Conservation (phyloP, 345 rosid species). For the Eucalyptus sideroxylon region DNA sequence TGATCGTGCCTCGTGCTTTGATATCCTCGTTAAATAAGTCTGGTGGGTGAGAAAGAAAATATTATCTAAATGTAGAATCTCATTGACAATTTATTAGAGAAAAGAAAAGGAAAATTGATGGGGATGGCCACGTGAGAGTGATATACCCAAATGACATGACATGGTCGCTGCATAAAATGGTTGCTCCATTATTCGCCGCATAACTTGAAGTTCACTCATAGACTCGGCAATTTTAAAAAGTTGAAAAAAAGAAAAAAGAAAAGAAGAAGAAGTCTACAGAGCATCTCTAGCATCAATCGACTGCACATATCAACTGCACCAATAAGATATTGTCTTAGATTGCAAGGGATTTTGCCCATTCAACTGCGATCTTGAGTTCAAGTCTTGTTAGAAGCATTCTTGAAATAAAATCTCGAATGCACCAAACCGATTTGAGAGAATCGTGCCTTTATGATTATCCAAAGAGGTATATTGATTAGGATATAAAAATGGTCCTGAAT, state of each 20-base stretch:
- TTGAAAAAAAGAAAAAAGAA: no score
- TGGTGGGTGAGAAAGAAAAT: neutral
- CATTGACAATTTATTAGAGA: neutral
- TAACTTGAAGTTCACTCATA: neutral
- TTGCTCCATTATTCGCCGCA: neutral
- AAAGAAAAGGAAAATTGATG: neutral
- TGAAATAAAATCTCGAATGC: neutral
- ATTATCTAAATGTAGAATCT: neutral
- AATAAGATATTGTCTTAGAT: neutral
- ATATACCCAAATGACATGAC: neutral
- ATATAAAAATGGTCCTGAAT: fast-evolving
- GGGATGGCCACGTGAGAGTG: neutral
- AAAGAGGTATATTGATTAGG: fast-evolving
- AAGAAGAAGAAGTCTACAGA: neutral
- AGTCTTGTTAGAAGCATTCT: neutral
- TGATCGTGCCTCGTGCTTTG: neutral
- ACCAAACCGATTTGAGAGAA: fast-evolving
- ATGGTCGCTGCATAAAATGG: neutral
- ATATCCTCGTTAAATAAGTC: neutral
- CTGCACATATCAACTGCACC: neutral
- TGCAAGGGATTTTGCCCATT: neutral
- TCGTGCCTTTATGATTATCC: fast-evolving
- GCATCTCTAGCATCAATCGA: neutral
- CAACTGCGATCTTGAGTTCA: neutral
- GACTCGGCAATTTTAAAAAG: neutral